phyloP scores from a whole-genome alignment of 2,329 filamentous ascomycete genomes.

The Exophiala sideris region DNA sequence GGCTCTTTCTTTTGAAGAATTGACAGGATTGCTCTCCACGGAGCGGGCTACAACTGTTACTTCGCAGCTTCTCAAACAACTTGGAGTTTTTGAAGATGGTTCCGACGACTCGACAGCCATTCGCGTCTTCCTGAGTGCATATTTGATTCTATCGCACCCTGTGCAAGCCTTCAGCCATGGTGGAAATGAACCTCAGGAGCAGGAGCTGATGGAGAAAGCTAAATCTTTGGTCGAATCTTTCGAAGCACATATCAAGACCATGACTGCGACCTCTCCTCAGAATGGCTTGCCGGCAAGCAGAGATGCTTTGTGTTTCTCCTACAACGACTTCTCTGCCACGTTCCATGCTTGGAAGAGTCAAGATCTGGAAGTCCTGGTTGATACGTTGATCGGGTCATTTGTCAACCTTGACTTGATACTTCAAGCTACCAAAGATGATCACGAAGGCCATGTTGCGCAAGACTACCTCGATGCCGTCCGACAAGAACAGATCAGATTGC shows the following conservation, averaged over 20 bases:
- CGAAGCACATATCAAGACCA: constrained; percentile 14
- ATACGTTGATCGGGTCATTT: constrained; percentile 65
- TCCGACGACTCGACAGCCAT: constrained; percentile 50
- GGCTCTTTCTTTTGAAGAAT: constrained; percentile 56
- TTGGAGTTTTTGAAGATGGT: constrained; percentile 51
- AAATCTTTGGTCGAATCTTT: constrained; percentile 52
- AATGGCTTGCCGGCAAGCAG: background rate
- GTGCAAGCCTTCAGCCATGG: constrained; percentile 53
- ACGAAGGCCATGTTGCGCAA: constrained; percentile 57
- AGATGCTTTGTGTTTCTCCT: constrained; percentile 48
- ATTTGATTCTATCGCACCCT: constrained; percentile 61
- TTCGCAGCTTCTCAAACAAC: constrained; percentile 54
- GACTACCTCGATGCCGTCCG: constrained; percentile 65
- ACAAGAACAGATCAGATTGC: constrained; percentile 61
- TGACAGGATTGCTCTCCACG: constrained; percentile 55
- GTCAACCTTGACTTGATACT: constrained; percentile 64
- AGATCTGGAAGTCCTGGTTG: constrained; percentile 60
- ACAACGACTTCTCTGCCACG: constrained; percentile 59
- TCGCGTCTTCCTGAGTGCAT: constrained; percentile 62
- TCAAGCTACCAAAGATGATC: constrained; percentile 64
- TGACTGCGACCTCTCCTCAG: background rate
- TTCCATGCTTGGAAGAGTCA: constrained; percentile 65
- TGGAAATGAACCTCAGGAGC: constrained; percentile 60
- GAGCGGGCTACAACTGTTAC: constrained; percentile 53
- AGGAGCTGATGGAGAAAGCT: constrained; percentile 60